Percentiles rank a stretch among this genome's conserved stretches.
Evolutionary conservation across 768 basidiomycete genomes (phyloP).

Genomic region (Mycena filopes): DNA sequence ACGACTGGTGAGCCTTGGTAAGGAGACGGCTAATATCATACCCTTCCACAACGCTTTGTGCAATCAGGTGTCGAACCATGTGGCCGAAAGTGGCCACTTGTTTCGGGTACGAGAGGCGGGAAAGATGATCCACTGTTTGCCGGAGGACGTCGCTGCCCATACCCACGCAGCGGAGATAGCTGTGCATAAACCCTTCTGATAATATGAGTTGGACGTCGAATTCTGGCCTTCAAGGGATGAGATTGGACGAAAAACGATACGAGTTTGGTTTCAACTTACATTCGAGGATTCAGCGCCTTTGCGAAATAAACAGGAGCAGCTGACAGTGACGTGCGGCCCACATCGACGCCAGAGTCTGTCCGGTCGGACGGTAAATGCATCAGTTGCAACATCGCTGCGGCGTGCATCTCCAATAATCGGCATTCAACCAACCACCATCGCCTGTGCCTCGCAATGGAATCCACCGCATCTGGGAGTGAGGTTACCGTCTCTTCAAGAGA

Average conservation of each 20-base stretch:
- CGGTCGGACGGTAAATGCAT: not conserved
- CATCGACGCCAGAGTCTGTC: too few species aligned
- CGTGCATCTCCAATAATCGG: constrained; percentile 7
- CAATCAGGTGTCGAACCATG: not conserved
- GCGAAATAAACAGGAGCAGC: too few species aligned
- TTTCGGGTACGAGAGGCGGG: not conserved
- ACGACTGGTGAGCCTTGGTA: too few species aligned
- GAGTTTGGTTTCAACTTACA: too few species aligned
- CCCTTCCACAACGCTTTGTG: not conserved
- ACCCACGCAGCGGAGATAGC: constrained; percentile 1
- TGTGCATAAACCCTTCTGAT: not conserved
- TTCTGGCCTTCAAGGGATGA: too few species aligned
- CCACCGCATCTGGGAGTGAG: not conserved
- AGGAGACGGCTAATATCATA: too few species aligned
- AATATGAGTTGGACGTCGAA: not conserved
- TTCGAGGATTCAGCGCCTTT: too few species aligned
- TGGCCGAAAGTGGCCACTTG: not conserved
- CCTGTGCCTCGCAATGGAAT: not conserved
- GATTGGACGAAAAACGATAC: not conserved
- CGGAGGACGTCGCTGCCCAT: not conserved
- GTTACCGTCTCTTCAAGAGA: not conserved
- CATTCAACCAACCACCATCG: constrained; percentile 1
- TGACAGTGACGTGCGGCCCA: too few species aligned
- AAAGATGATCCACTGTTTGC: not conserved
- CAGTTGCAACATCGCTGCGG: not conserved